Evolutionary conservation across 2,329 filamentous ascomycete genomes (phyloP), one percentile per base, ranked within the genome.

Genomic region (Aspergillus jensenii): DNA sequence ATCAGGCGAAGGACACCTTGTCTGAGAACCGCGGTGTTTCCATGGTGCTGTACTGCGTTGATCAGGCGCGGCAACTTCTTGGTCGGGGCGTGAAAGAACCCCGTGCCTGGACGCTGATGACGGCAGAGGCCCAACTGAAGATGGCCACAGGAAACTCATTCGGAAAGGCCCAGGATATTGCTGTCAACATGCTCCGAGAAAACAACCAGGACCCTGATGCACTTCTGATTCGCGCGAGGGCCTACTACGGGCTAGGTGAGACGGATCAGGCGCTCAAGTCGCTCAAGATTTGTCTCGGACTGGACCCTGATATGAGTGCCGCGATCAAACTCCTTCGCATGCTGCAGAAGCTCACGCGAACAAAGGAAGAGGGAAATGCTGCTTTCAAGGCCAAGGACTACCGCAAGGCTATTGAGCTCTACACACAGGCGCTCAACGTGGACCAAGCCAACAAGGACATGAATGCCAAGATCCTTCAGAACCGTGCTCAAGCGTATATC

Each of bases 131-230:
- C 9, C 90, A 96, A 70, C 78, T 99, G 60, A 93, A 93, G 79
- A 96, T 98, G 88, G 91, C 90, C 59, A 92, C 90, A 61, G 84
- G 87, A 58, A 97, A 97, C 76, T 88, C 91, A 11, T 81, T 96
- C 7, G 93, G 92, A 35, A 93, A 97, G 74, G 93, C 92, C 5
- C 91, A 96, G 76, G 96, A 93, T 71, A 87, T 98, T 55, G 92
- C 92, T 67, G 96, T 97, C 86, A 85, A 85, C 3, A 78, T 99
- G 66, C 82, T 99, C 61, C 87, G 95, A 53, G 82, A 84, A 71
- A 98, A 98, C 79, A 91, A 82, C 73, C 89, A 93, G 72, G 95
- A 99, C 70, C 93, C 95, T 2, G 95, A 99, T 77, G 95, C 93
- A 1, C 80, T 99, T 62, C 90, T 97, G 6, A 84, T 99, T 52